Evolutionary conservation across 179 eudicot species (phyloP), one percentile per base, ranked within the genome.

Genomic region (Camellia oleifera): DNA sequence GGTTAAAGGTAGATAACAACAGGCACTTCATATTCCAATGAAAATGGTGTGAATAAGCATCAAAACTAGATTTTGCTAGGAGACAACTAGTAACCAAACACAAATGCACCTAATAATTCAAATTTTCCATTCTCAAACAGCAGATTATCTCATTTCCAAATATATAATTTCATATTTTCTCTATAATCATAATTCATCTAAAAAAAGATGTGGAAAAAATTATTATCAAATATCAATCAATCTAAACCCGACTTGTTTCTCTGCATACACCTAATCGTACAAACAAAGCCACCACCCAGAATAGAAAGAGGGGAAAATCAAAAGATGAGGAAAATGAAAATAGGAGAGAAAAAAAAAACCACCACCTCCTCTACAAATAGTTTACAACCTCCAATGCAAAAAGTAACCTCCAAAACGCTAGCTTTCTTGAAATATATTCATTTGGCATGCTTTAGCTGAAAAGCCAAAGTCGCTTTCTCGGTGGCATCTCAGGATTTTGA

Each of bases 401-500:
- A 48, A 48, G 52, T 4, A 48, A 48, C 32, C 52, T 63, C 69
- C 54, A 69, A 72, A 64, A 74, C 4, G 66, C 45, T 80, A 60
- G 48, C 26, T 70, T 52, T 74, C 20, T 74, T 46, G 58, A 57
- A 73, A 57, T 45, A 66, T 32, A 48, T 32, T 70, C 40, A 15
- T 74, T 54, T 64, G 13, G 69, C 82, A 67, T 74, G 66, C 77
- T 75, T 67, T 75, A 45, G 66, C 69, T 23, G 32, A 26, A 23
- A 73, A 52, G 44, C 74, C 75, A 42, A 45, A 63, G 7, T 53
- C 76, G 26, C 17, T 73, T 26, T 54, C 52, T 42, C 65, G 15
- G 44, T 46, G 32, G 23, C n/a, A 14, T 46, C 62, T 87, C 85
- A 92, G 50, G 90, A 87, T 82, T 92, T 94, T n/a, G 95, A 80